phyloP scores from a whole-genome alignment of 805 yeast genomes.

The Gaillardinia entomophila region DNA sequence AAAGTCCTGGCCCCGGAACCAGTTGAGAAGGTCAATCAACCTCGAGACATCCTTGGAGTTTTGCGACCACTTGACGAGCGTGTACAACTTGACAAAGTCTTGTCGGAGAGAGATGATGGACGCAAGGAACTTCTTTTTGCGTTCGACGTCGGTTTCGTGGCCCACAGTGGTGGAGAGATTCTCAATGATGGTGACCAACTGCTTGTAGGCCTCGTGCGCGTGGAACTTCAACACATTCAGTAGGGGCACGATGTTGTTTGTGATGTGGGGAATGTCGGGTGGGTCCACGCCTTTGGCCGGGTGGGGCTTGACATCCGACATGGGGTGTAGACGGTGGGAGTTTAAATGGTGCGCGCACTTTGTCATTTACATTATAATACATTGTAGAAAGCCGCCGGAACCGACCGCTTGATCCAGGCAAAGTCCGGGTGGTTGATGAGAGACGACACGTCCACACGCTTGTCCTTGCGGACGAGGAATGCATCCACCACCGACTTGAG shows the following conservation, averaged over 20 bases:
- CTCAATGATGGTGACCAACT: conserved; percentile 55
- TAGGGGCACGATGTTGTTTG: conserved; percentile 64
- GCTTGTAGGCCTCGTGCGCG: conserved; percentile 58
- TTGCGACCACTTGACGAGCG: conserved; percentile 83
- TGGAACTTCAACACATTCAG: conserved; percentile 53
- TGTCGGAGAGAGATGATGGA: conserved; percentile 69
- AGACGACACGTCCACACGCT: conserved; percentile 15
- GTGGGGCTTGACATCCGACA: no score
- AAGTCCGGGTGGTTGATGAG: conserved; percentile 13
- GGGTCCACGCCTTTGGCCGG: conserved; percentile 4
- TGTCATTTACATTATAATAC: no score
- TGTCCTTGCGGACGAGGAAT: conserved; percentile 34
- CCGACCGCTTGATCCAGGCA: conserved; percentile 17
- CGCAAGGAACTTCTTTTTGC: conserved; percentile 66
- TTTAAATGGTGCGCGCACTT: no score
- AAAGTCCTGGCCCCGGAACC: conserved; percentile 77
- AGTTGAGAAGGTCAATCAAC: conserved; percentile 80
- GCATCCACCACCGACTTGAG: conserved; percentile 25
- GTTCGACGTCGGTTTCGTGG: conserved; percentile 49
- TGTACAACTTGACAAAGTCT: conserved; percentile 79
- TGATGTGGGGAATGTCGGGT: conserved; percentile 63
- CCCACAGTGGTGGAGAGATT: conserved; percentile 44
- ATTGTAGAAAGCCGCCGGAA: conserved; percentile 9
- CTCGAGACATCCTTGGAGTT: conserved; percentile 65
- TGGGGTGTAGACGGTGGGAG: no score